Evolutionary conservation across 2,329 filamentous ascomycete genomes (phyloP).

Genomic region (Sarocladium oryzae): DNA sequence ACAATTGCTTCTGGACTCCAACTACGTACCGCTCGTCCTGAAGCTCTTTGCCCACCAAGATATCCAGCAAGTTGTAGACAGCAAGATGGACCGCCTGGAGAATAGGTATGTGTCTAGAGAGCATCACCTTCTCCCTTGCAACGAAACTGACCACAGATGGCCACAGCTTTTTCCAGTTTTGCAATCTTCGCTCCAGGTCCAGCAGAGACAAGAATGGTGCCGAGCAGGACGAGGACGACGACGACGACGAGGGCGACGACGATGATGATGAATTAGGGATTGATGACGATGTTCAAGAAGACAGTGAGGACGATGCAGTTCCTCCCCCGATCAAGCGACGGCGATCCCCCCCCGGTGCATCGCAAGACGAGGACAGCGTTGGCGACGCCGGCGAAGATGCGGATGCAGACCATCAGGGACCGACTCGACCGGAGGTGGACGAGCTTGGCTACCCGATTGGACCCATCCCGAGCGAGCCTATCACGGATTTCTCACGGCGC

Average conservation of each 20-base stretch:
- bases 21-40: slow-evolving; percentile 85
- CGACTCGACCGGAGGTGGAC: slow-evolving; percentile 60
- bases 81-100: slow-evolving; percentile 74
- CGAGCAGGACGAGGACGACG: slow-evolving; percentile 20
- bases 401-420: slow-evolving; percentile 27
- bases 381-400: slow-evolving; percentile 18
- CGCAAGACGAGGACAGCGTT: slow-evolving; percentile 15
- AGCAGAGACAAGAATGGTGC: slow-evolving; percentile 27
- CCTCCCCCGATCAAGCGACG: slow-evolving; percentile 73
- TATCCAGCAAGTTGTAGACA: slow-evolving; percentile 82
- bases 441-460: slow-evolving; percentile 78
- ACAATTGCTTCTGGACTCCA: slow-evolving; percentile 87
- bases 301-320: slow-evolving; percentile 69
- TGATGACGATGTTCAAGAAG: slow-evolving; percentile 25
- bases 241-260: slow-evolving; percentile 17
- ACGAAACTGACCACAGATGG: slow-evolving; percentile 13
- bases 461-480: slow-evolving; percentile 64
- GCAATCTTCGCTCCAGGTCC: slow-evolving; percentile 59
- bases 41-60: slow-evolving; percentile 95
- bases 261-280: no score
- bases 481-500: slow-evolving; percentile 85
- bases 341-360: slow-evolving; percentile 32
- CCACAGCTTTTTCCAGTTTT: slow-evolving; percentile 82
- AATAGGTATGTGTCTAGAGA: slow-evolving; percentile 52
- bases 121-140: not conserved